A percentile compares a stretch with the other conserved stretches of the same genome.
phyloP scores from a whole-genome alignment of 2,329 filamentous ascomycete genomes.

The Blastomyces silverae region DNA sequence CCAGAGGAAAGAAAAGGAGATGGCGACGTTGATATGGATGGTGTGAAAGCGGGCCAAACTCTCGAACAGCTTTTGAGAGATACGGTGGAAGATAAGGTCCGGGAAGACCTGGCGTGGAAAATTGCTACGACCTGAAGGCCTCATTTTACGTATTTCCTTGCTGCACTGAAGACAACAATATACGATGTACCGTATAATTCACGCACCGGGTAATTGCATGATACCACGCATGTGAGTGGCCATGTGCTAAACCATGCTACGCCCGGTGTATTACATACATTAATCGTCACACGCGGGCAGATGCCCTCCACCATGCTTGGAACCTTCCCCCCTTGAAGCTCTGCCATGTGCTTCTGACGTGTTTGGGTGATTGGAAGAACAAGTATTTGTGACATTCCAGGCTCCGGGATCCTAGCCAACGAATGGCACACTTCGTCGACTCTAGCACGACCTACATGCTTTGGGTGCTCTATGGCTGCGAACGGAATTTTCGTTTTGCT shows the following conservation, averaged over 20 bases:
- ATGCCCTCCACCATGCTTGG: background rate
- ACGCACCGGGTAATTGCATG: background rate
- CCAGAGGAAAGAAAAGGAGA: constrained; percentile 47
- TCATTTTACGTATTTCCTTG: background rate
- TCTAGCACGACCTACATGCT: background rate
- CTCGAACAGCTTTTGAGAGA: constrained; percentile 58
- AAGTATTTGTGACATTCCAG: background rate
- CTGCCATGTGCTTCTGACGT: background rate
- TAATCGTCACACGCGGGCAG: background rate
- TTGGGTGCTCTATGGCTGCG: background rate
- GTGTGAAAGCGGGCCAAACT: constrained; percentile 36
- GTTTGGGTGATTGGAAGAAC: background rate
- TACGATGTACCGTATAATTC: background rate
- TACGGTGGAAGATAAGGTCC: constrained; percentile 52
- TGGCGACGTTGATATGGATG: constrained; percentile 35
- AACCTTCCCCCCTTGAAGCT: background rate
- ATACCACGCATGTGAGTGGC: background rate
- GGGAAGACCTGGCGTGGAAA: constrained; percentile 37
- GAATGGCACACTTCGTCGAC: background rate
- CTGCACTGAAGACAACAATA: background rate
- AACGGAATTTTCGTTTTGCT: background rate
- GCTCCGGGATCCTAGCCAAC: background rate
- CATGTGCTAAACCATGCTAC: background rate
- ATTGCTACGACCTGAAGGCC: constrained; percentile 31
- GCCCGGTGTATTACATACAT: background rate